A percentile compares a stretch with the other conserved stretches of the same genome.
phyloP scores from a whole-genome alignment of 1,139 yeast genomes.

The Pichia sp. region DNA sequence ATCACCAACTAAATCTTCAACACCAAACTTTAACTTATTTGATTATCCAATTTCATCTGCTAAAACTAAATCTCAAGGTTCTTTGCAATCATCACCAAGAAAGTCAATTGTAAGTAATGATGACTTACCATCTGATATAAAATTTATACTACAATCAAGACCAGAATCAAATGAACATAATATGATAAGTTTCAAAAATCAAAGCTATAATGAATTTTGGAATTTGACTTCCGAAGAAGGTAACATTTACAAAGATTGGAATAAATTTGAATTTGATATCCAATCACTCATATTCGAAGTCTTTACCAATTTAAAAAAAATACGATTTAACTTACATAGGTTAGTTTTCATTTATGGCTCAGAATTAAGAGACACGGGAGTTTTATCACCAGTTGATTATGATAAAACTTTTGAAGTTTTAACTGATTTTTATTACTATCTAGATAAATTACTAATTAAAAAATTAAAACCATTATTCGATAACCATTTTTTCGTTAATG shows the following conservation, averaged over 20 bases:
- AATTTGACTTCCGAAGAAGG: conserved; percentile 23
- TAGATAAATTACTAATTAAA: conserved; percentile 23
- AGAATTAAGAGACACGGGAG: conserved; percentile 17
- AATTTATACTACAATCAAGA: conserved; percentile 24
- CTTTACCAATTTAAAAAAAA: conserved; percentile 16
- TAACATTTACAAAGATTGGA: conserved; percentile 19
- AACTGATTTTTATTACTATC: conserved; percentile 19
- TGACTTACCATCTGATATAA: conserved; percentile 19
- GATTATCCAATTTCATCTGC: conserved; percentile 11
- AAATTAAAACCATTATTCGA: conserved; percentile 26
- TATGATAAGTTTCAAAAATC: conserved; percentile 19
- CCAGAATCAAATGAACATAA: conserved; percentile 20
- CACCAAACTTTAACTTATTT: not conserved
- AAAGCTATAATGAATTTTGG: conserved; percentile 26
- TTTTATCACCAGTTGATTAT: conserved; percentile 21
- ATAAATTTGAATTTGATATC: conserved; percentile 22
- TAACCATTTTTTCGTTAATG: conserved; percentile 24
- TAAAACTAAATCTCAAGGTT: conserved; percentile 2
- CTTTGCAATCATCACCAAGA: not conserved
- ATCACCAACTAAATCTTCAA: conserved; percentile 6
- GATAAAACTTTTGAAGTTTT: conserved; percentile 26
- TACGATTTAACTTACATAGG: conserved; percentile 45
- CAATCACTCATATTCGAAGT: conserved; percentile 24
- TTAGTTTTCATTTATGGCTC: conserved; percentile 38
- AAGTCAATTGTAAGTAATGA: not conserved